phyloP scores from a whole-genome alignment of 2,329 filamentous ascomycete species.

The Aspergillus ustus region DNA sequence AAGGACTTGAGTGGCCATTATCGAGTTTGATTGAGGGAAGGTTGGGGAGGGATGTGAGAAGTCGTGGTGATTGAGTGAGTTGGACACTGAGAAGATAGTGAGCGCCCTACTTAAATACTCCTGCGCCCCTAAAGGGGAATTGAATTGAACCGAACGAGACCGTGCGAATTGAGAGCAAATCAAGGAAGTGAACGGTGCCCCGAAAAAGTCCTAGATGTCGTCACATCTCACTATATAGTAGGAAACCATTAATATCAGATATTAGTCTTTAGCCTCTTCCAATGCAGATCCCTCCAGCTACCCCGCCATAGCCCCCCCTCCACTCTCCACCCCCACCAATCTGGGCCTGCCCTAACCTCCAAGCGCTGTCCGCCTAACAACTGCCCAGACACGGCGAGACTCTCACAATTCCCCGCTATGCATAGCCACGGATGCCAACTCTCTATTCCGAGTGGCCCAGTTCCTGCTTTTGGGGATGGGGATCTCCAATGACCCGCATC shows the following conservation, averaged over 20 bases:
- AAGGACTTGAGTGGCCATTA: constrained; percentile 20
- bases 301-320: too few relatives aligned
- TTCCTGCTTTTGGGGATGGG: background rate
- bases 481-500: background rate
- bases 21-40: too few relatives aligned
- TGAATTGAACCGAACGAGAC: too few relatives aligned
- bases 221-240: background rate
- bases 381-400: background rate
- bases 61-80: too few relatives aligned
- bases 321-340: too few relatives aligned
- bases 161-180: background rate
- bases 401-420: background rate
- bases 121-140: too few relatives aligned
- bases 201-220: background rate
- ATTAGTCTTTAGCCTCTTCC: too few relatives aligned
- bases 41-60: too few relatives aligned
- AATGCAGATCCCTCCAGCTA: background rate
- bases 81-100: too few relatives aligned
- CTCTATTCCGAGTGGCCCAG: background rate
- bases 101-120: too few relatives aligned
- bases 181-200: background rate
- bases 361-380: background rate
- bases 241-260: too few relatives aligned
- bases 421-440: background rate
- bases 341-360: background rate